These are phyloP conservation scores for Clonostachys sp. DNA, from an alignment of 2,329 filamentous ascomycete species.

Conservation along the genomic window DNA sequence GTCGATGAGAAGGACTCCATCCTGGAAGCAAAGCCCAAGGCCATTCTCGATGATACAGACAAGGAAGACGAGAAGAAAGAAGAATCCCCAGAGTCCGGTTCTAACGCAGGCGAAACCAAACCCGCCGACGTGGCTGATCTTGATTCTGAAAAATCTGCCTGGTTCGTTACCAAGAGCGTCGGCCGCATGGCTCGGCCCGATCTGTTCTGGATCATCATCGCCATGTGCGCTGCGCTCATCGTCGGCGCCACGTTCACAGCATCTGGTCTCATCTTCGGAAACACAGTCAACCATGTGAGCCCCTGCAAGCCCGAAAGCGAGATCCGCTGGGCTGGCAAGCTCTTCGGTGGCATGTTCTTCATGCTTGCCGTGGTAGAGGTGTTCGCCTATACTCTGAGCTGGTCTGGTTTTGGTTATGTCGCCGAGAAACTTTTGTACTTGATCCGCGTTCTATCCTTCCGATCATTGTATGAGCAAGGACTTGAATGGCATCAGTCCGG, in stretches of 20 bases:
- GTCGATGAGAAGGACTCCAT: conserved; percentile 41
- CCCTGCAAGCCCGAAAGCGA: conserved; percentile 33
- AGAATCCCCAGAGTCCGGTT: conserved; percentile 13
- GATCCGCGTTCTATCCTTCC: conserved; percentile 59
- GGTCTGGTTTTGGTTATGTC: conserved; percentile 38
- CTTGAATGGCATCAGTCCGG: conserved; percentile 68
- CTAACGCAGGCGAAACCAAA: neutral
- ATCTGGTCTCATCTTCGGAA: conserved; percentile 47
- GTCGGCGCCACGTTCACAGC: conserved; percentile 49
- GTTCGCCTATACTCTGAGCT: conserved; percentile 51
- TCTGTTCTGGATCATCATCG: conserved; percentile 29
- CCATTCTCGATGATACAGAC: conserved; percentile 17
- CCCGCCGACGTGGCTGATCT: conserved; percentile 18
- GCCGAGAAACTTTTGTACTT: conserved; percentile 62
- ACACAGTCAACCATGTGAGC: conserved; percentile 37
- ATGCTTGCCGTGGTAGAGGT: conserved; percentile 42
- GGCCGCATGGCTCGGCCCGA: conserved; percentile 30
- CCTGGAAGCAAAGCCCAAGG: conserved; percentile 13
- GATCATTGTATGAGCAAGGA: conserved; percentile 61
- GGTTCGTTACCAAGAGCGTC: conserved; percentile 30
- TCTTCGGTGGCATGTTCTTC: conserved; percentile 54
- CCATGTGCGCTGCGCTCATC: conserved; percentile 38
- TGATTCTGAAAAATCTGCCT: conserved; percentile 31
- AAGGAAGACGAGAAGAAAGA: conserved; percentile 33
- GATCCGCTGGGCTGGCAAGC: conserved; percentile 30